Evolutionary conservation across 2,329 filamentous ascomycete genomes (phyloP), one percentile per base, ranked within the genome.

Genomic region (Colletotrichum graminicola): DNA sequence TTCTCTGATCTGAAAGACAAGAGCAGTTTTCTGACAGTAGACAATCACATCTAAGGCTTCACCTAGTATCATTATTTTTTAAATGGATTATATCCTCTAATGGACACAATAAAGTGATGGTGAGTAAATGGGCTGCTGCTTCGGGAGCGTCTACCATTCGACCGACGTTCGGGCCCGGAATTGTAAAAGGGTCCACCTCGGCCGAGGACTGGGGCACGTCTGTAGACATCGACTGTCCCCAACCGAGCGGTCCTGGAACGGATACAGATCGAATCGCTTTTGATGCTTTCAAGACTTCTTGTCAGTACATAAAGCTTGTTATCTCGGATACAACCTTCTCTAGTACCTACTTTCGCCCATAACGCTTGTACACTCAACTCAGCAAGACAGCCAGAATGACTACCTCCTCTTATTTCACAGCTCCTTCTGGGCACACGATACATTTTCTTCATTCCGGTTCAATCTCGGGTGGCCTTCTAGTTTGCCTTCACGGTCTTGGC

Each of bases 401-500:
- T 7, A 36, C 43, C 4, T 61, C 57, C 5, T 32, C 43, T 7
- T 49, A 36, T 39, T 68, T 73, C 54, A 73, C 64, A 18, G 76
- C 75, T 54, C 59, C 73, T 7, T 59, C 67, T 12, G 75, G 75
- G 32, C 76, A 75, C 10, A 75, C 76, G 34, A 73, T 75, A n/a
- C 78, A 80, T 69, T 79, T 75, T 70, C 74, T 73, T 5, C 66
- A 73, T 29, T 29, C 75, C 23, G 77, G 76, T 8, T 75, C 74
- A 8, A 52, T 73, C 39, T 62, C 71, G 1, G 77, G 76, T 5
- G 75, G 69, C 6, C 69, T 78, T 6, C 73, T 78, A 1, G 71
- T 81, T 29, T 73, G 77, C 66, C 54, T 77, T 39, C 73, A 80
- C 75, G 78, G 78, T 57, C 71, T 77, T 57, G 76, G 79, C 60